Conservation (phyloP, 1,284 basidiomycete species). For the Xerocomus cyaneibrunnescens region DNA sequence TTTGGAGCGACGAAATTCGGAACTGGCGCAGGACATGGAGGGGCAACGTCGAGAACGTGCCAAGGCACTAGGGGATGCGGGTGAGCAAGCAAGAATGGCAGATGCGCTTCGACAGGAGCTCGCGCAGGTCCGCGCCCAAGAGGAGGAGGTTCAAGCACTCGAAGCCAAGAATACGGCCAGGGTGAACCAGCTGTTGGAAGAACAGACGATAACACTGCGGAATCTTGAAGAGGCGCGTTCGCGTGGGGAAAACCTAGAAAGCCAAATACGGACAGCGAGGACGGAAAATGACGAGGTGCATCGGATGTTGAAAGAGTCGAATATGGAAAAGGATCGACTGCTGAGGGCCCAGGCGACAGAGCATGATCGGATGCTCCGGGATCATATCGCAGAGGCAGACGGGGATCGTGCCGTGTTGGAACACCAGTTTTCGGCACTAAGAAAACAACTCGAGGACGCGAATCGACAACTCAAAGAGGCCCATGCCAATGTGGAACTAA, state of each 20-base stretch:
- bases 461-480: conserved; percentile 62
- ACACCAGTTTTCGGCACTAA: conserved; percentile 79
- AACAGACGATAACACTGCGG: conserved; percentile 67
- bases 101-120: conserved; percentile 73
- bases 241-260: conserved; percentile 70
- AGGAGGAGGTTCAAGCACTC: conserved; percentile 71
- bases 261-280: conserved; percentile 66
- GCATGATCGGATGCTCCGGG: conserved; percentile 81
- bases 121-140: conserved; percentile 56
- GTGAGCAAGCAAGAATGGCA: conserved; percentile 58
- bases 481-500: conserved; percentile 55
- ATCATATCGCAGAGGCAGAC: conserved; percentile 88
- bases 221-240: conserved; percentile 73
- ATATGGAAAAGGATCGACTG: conserved; percentile 72
- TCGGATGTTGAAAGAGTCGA: conserved; percentile 62
- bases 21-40: conserved; percentile 60
- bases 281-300: conserved; percentile 67
- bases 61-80: conserved; percentile 66
- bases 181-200: conserved; percentile 64
- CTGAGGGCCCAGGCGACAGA: conserved; percentile 74
- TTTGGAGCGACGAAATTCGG: conserved; percentile 65
- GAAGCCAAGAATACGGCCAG: conserved; percentile 67
- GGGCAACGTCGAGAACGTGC: conserved; percentile 58
- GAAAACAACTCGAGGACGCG: conserved; percentile 58
- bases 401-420: conserved; percentile 89